These are phyloP conservation scores for Vanrija humicola DNA, from an alignment of 1,284 basidiomycete genomes.

Conservation along the genomic window DNA sequence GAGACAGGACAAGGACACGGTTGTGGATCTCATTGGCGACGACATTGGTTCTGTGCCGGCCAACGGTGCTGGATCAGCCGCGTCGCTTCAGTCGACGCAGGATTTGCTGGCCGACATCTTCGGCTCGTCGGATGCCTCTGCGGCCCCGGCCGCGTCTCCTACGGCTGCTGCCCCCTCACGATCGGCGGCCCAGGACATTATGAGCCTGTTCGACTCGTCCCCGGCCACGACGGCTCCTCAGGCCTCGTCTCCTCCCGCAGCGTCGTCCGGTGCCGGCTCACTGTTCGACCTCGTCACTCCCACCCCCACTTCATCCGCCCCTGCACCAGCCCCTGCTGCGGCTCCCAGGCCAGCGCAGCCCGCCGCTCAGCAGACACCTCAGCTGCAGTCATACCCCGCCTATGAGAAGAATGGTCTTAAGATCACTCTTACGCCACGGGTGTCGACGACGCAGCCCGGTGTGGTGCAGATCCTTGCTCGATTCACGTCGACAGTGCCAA, in stretches of 20 bases:
- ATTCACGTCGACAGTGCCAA: conserved; percentile 68
- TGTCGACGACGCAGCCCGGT: conserved; percentile 71
- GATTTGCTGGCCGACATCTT: conserved; percentile 94
- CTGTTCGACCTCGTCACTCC: conserved; percentile 41
- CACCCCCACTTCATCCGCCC: neutral
- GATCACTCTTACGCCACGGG: conserved; percentile 84
- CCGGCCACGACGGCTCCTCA: conserved; percentile 14
- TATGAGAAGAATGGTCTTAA: conserved; percentile 88
- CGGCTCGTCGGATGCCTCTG: conserved; percentile 54
- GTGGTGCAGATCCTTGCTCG: conserved; percentile 84
- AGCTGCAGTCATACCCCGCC: conserved; percentile 70
- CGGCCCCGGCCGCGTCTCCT: conserved; percentile 49
- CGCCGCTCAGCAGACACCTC: conserved; percentile 47
- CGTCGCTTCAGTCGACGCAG: conserved; percentile 66
- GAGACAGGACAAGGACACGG: conserved; percentile 65
- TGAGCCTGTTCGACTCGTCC: conserved; percentile 73
- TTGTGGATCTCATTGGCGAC: conserved; percentile 70
- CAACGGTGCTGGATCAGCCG: conserved; percentile 20
- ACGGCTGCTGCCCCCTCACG: conserved; percentile 50
- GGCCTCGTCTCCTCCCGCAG: conserved; percentile 8
- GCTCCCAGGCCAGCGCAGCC: too few relatives aligned
- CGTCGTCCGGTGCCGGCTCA: conserved; percentile 13
- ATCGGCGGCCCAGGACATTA: conserved; percentile 79
- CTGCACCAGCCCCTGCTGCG: conserved; percentile 17
- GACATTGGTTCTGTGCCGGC: conserved; percentile 55